phyloP scores from a whole-genome alignment of 176 grass and related monocot genomes.

The Secale cereale region DNA sequence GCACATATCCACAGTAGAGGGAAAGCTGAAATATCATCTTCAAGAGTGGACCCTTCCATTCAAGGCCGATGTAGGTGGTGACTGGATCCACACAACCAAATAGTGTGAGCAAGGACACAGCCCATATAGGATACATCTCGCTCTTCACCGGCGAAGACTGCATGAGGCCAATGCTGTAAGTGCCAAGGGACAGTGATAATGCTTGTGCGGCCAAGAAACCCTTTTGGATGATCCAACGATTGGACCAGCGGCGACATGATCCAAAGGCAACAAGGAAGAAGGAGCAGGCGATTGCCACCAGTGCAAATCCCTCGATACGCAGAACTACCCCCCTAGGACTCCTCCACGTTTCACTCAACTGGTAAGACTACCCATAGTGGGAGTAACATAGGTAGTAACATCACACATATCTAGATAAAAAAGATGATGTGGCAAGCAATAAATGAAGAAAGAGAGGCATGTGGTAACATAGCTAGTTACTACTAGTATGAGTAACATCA shows the following conservation, averaged over 20 bases:
- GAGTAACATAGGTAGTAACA: no score
- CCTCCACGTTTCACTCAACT: background rate
- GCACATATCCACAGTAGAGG: background rate
- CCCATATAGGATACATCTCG: slow-evolving; percentile 12
- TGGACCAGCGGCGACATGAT: background rate
- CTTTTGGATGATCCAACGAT: background rate
- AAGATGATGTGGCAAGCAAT: no score
- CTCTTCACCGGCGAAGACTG: background rate
- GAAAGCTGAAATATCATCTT: background rate
- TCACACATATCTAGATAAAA: no score
- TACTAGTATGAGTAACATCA: no score
- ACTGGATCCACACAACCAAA: background rate
- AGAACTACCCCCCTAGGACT: background rate
- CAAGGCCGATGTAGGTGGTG: background rate
- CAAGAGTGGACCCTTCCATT: background rate
- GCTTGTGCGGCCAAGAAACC: background rate
- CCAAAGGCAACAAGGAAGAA: background rate
- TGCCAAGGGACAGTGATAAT: background rate
- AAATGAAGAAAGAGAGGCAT: no score
- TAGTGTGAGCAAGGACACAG: background rate
- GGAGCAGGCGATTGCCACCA: background rate
- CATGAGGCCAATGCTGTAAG: slow-evolving; percentile 11
- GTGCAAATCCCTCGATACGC: background rate
- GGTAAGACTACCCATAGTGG: no score
- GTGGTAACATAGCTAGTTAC: no score